Evolutionary conservation across 2,329 filamentous ascomycete genomes (phyloP).

Genomic region (Phialophora macrospora): DNA sequence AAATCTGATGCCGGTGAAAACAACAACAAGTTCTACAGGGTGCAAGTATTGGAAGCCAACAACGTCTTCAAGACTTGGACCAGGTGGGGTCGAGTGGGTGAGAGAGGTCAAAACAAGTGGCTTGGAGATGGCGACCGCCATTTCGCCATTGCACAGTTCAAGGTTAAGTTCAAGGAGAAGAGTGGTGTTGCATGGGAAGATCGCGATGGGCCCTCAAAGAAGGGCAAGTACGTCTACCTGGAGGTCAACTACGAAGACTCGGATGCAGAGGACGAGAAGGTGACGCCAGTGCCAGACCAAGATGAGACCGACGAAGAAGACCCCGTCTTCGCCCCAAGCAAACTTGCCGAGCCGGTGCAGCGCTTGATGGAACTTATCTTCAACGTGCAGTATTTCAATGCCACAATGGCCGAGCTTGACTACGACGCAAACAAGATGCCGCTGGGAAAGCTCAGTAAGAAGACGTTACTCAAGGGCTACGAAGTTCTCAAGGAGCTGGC

Average conservation of each 20-base stretch:
- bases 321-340: conserved; percentile 51
- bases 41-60: conserved; percentile 59
- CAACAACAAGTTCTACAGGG: conserved; percentile 63
- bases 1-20: conserved; percentile 68
- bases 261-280: conserved; percentile 54
- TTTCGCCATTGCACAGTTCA: conserved; percentile 52
- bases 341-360: conserved; percentile 65
- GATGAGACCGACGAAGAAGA: conserved; percentile 37
- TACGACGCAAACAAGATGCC: conserved; percentile 71
- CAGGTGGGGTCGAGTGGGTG: conserved; percentile 77
- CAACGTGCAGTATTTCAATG: conserved; percentile 73
- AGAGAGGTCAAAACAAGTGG: conserved; percentile 53
- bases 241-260: conserved; percentile 78
- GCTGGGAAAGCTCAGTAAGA: conserved; percentile 80
- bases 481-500: conserved; percentile 76
- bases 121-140: conserved; percentile 48
- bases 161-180: conserved; percentile 65
- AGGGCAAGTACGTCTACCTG: conserved; percentile 75
- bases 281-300: conserved; percentile 32
- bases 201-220: conserved; percentile 56
- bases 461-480: conserved; percentile 75
- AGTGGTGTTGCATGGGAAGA: conserved; percentile 59
- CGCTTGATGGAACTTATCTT: conserved; percentile 81
- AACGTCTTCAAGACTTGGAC: conserved; percentile 65
- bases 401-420: conserved; percentile 52